These are phyloP conservation scores for Alternaria triticina DNA, from an alignment of 2,329 filamentous ascomycete genomes.

Conservation along the genomic window DNA sequence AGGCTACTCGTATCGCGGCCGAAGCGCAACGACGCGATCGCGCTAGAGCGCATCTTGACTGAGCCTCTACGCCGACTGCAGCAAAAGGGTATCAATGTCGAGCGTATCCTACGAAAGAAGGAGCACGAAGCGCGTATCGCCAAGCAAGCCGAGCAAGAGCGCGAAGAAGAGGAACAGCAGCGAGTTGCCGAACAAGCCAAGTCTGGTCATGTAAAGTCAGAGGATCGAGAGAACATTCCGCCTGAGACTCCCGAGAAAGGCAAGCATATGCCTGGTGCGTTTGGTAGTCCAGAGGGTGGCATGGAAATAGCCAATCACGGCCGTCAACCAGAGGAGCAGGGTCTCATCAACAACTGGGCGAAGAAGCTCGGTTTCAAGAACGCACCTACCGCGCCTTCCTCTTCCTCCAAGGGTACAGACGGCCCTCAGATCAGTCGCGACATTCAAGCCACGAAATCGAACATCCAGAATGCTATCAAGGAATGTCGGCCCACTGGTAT, in stretches of 20 bases:
- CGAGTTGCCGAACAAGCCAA: slow-evolving; percentile 44
- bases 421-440: slow-evolving; percentile 45
- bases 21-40: slow-evolving; percentile 85
- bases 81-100: slow-evolving; percentile 92
- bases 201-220: slow-evolving; percentile 22
- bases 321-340: slow-evolving; percentile 29
- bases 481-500: slow-evolving; percentile 44
- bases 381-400: slow-evolving; percentile 15
- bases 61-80: slow-evolving; percentile 82
- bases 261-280: slow-evolving; percentile 46
- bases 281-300: slow-evolving; percentile 43
- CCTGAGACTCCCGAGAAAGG: slow-evolving; percentile 39
- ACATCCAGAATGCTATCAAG: slow-evolving; percentile 47
- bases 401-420: slow-evolving; percentile 25
- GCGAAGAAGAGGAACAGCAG: slow-evolving; percentile 66
- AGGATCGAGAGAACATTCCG: slow-evolving; percentile 16
- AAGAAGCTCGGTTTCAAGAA: slow-evolving; percentile 48
- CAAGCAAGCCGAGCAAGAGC: slow-evolving; percentile 77
- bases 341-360: slow-evolving; percentile 45
- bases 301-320: slow-evolving; percentile 36
- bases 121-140: slow-evolving; percentile 86
- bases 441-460: slow-evolving; percentile 42
- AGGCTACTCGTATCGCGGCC: slow-evolving; percentile 80
- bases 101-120: slow-evolving; percentile 87
- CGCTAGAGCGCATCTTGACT: slow-evolving; percentile 88